Conservation (phyloP, 2,329 filamentous ascomycete species). For the Ceratocystis huliohia region DNA sequence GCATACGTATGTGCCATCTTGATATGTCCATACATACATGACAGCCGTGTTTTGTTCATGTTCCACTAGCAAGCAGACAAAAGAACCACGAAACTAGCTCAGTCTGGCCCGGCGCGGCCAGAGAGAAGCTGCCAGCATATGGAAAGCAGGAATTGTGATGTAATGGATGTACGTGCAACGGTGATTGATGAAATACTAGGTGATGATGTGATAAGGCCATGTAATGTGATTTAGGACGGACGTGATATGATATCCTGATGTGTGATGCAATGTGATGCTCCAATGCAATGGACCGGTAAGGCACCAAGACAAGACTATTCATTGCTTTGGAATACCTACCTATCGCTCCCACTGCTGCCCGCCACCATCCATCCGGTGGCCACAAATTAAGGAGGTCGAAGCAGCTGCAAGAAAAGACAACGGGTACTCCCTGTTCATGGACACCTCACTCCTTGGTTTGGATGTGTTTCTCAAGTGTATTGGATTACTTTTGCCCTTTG, state of each 20-base stretch:
- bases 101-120: background rate
- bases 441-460: too few species aligned
- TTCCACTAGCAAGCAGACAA: background rate
- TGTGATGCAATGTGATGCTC: background rate
- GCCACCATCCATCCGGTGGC: background rate
- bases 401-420: too few species aligned
- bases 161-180: background rate
- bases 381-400: too few species aligned
- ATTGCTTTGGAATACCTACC: background rate
- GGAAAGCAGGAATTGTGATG: background rate
- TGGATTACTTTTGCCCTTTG: background rate
- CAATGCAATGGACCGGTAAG: constrained; percentile 6
- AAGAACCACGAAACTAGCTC: background rate
- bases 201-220: background rate
- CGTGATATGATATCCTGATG: background rate
- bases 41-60: background rate
- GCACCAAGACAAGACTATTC: background rate
- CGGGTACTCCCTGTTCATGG: too few species aligned
- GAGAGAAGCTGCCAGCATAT: background rate
- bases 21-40: background rate
- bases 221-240: background rate
- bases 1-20: background rate
- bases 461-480: too few species aligned
- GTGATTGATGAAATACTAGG: background rate
- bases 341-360: background rate